A percentile compares a stretch with the other conserved stretches of the same genome.
Conservation (phyloP, 148 eudicot species). For the Arbutus unedo region DNA sequence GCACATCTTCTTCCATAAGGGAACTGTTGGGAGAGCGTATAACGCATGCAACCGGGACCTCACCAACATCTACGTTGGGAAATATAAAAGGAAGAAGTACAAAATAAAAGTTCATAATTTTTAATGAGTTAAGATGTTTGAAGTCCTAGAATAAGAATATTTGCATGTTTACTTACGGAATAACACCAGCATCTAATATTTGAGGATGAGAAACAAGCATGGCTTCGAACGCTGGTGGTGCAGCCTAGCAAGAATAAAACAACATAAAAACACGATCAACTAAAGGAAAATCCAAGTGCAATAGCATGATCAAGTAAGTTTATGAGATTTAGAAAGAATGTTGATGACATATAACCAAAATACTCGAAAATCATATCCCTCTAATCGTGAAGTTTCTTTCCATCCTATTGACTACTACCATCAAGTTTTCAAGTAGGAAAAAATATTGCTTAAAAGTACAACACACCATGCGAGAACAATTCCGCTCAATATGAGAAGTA, state of each 20-base stretch:
- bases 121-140: not conserved
- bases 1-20: conserved; percentile 49
- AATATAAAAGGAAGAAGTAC: conserved; percentile 28
- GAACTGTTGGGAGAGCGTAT: conserved; percentile 64
- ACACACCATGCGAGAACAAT: not conserved
- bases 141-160: not conserved
- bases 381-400: not conserved
- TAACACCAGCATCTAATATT: conserved; percentile 69
- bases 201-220: conserved; percentile 71
- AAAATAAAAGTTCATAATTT: not conserved
- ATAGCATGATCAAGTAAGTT: not conserved
- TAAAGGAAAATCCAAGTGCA: not conserved
- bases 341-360: not conserved
- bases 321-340: not conserved
- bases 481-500: not conserved
- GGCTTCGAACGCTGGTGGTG: conserved; percentile 89
- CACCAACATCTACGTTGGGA: conserved; percentile 81
- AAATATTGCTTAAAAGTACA: not conserved
- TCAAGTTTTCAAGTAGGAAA: not conserved
- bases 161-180: conserved; percentile 55
- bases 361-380: not conserved
- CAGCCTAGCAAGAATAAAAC: conserved; percentile 41
- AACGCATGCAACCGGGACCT: conserved; percentile 76
- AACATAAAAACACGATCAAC: not conserved
- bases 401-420: not conserved